Conservation (phyloP, 192 early-diverging fungal species). For the Backusella sp. region DNA sequence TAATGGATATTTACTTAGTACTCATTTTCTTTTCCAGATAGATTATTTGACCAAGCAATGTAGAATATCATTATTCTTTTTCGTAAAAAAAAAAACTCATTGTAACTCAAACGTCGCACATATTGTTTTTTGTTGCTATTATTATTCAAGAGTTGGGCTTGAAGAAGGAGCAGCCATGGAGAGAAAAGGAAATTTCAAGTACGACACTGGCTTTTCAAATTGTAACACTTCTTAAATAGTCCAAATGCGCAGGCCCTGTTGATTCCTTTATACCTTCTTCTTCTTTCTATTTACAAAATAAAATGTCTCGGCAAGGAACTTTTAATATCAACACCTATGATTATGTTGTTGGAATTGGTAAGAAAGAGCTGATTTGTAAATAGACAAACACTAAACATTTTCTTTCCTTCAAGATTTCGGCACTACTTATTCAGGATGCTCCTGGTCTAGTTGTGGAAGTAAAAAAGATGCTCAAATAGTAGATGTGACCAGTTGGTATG, state of each 20-base stretch:
- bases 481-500: not conserved
- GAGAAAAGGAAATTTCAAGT: not conserved
- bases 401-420: not conserved
- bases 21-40: too few species aligned
- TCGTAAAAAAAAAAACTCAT: too few species aligned
- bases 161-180: not conserved
- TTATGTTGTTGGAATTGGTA: not conserved
- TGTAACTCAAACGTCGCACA: not conserved
- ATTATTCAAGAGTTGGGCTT: not conserved
- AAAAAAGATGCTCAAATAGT: not conserved
- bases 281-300: not conserved
- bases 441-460: not conserved
- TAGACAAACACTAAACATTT: not conserved
- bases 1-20: too few species aligned
- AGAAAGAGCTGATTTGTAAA: not conserved
- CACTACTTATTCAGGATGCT: not conserved
- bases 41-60: too few species aligned
- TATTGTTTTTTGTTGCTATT: not conserved
- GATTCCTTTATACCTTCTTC: not conserved
- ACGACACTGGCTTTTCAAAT: not conserved
- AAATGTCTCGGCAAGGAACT: not conserved
- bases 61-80: too few species aligned
- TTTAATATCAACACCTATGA: not conserved
- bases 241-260: not conserved
- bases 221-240: not conserved